Conservation (phyloP, 108 stramenopile species). For the Nitzschia inconspicua region DNA sequence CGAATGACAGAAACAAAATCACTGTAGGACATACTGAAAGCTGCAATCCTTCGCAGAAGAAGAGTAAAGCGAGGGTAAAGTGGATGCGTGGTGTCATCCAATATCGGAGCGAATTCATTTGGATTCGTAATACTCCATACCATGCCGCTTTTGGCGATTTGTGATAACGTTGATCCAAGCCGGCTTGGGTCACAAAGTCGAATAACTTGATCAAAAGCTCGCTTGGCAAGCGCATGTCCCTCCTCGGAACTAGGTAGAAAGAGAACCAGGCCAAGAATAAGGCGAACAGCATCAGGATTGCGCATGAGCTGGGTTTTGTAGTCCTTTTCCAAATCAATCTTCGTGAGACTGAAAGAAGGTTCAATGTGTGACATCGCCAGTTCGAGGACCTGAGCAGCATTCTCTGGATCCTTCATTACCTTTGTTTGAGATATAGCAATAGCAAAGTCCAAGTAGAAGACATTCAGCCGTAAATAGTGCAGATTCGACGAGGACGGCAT, state of each 20-base stretch:
- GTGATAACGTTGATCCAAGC: slow-evolving; percentile 66
- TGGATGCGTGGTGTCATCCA: slow-evolving; percentile 67
- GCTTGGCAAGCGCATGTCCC: slow-evolving; percentile 53
- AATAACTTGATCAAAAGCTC: slow-evolving; percentile 68
- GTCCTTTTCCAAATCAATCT: slow-evolving; percentile 29
- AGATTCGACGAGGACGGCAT: slow-evolving; percentile 51
- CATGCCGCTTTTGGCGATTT: slow-evolving; percentile 75
- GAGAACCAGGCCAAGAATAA: slow-evolving; percentile 72
- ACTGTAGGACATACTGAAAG: slow-evolving; percentile 80
- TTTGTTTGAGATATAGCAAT: slow-evolving; percentile 56
- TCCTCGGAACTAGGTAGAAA: slow-evolving; percentile 47
- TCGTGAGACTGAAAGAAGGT: slow-evolving; percentile 38
- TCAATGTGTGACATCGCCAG: slow-evolving; percentile 71
- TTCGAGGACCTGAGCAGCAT: slow-evolving; percentile 51
- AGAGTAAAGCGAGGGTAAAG: slow-evolving; percentile 70
- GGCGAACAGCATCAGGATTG: slow-evolving; percentile 76
- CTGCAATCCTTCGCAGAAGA: slow-evolving; percentile 65
- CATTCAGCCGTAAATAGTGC: slow-evolving; percentile 49
- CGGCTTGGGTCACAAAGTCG: slow-evolving; percentile 64
- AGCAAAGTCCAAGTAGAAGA: slow-evolving; percentile 79
- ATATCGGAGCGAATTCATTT: slow-evolving; percentile 67
- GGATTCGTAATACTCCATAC: slow-evolving; percentile 69
- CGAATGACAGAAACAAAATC: slow-evolving; percentile 81
- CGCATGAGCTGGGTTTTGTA: slow-evolving; percentile 37
- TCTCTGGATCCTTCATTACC: slow-evolving; percentile 36